Evolutionary conservation across 306 rosid species (phyloP), one percentile per base, ranked within the genome.

Genomic region (Prunus padus): DNA sequence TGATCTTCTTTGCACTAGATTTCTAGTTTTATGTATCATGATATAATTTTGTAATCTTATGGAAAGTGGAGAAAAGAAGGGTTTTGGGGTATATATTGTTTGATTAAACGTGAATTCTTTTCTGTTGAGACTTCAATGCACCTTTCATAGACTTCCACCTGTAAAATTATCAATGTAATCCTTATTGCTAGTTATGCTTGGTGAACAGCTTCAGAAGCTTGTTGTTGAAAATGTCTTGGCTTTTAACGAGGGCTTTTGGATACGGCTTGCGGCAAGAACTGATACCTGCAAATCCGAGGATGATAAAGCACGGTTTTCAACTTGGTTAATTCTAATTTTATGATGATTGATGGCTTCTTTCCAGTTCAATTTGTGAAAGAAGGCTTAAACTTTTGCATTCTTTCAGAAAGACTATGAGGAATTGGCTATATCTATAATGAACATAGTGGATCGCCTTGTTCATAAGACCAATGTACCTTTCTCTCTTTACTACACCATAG

Each of bases 201-300:
- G 33, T 71, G 60, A 83, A 77, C 91, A 94, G 96, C 97, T 91
- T 85, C 90, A 88, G 84, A 87, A 94, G 78, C 88, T 91, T 77
- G 93, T 88, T 71, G 85, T 88, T 74, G 95, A 88, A 86, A 94
- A 91, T 82, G 86, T 94, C 74, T 90, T 94, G 20, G 94, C 97
- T 42, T 94, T 94, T 81, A 92, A 90, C 19, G 88, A 89, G 67
- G 79, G 80, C 73, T 94, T 94, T 77, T 94, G 98, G 97, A 85
- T 92, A 46, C 87, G 97, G 57, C 91, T 94, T 42, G 97, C 98
- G 0, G 95, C 98, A 45, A 90, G 98, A 77, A 72, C 86, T 31
- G 98, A 94, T 82, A 90, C 90, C 52, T 90, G 97, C 93, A 91
- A 85, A 85, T 94, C 93, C 50, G 95, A 88, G 84, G 97, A 94